Evolutionary conservation across 2,329 filamentous ascomycete species (phyloP).

Genomic region (Coniella vitis): DNA sequence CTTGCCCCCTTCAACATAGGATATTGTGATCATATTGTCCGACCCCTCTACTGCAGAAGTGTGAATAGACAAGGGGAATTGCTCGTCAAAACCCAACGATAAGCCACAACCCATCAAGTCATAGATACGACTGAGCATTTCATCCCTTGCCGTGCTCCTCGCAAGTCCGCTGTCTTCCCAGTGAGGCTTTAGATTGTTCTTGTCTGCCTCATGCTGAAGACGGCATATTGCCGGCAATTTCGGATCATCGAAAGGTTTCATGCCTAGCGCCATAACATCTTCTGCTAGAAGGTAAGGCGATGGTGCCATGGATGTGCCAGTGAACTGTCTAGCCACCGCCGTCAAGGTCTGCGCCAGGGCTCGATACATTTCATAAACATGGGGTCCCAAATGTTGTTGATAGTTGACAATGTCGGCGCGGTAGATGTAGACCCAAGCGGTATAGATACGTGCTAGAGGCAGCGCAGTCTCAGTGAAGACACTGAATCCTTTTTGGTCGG

Average conservation of each 20-base stretch:
- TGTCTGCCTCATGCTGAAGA: constrained; percentile 26
- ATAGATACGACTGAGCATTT: constrained; percentile 12
- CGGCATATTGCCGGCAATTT: constrained; percentile 33
- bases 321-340: constrained; percentile 40
- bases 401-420: constrained; percentile 40
- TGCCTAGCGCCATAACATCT: constrained; percentile 40
- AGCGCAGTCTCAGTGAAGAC: constrained; percentile 37
- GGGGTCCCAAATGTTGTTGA: constrained; percentile 36
- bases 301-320: constrained; percentile 28
- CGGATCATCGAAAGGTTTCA: constrained; percentile 34
- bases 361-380: constrained; percentile 40
- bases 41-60: neutral
- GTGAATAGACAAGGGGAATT: constrained; percentile 8
- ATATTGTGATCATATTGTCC: constrained; percentile 3
- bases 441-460: constrained; percentile 45
- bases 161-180: constrained; percentile 17
- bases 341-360: constrained; percentile 40
- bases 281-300: constrained; percentile 46
- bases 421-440: constrained; percentile 45
- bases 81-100: constrained; percentile 10
- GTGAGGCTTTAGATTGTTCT: constrained; percentile 20
- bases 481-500: constrained; percentile 27
- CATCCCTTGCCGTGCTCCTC: constrained; percentile 4
- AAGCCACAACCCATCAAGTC: constrained; percentile 12
- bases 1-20: constrained; percentile 14